Evolutionary conservation across 208 protist species (phyloP).

Genomic region (Leishmania martiniquensis): DNA sequence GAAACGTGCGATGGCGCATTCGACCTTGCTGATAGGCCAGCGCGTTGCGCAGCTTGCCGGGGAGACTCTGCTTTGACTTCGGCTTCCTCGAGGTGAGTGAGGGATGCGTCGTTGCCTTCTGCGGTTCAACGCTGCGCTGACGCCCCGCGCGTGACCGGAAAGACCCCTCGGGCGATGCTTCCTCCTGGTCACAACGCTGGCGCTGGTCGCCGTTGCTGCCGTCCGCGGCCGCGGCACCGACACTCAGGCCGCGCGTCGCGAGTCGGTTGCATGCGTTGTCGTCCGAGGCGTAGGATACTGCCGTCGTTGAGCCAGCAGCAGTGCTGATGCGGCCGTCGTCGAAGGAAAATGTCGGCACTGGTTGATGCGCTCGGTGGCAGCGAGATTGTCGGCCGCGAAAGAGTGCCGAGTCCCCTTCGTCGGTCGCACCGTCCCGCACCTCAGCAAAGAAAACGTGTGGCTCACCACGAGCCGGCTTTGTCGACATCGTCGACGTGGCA

Average conservation of each 20-base stretch:
- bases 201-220: background rate
- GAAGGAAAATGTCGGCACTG: background rate
- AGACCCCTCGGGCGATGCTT: background rate
- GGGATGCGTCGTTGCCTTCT: background rate
- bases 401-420: background rate
- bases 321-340: background rate
- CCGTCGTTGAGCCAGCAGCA: background rate
- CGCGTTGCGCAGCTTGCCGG: slow-evolving; percentile 2
- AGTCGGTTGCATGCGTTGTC: background rate
- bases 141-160: background rate
- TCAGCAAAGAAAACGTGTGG: slow-evolving; percentile 24
- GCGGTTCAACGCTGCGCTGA: background rate
- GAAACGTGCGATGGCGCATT: slow-evolving; percentile 16
- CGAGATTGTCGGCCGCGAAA: background rate
- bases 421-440: background rate
- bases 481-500: background rate
- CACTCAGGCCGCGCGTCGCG: background rate
- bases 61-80: background rate
- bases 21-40: slow-evolving; percentile 9
- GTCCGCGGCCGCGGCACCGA: background rate
- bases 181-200: background rate
- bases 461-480: background rate
- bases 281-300: background rate
- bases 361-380: background rate
- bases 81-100: background rate